Conservation (phyloP, 345 rosid species). For the Eutrema japonicum region DNA sequence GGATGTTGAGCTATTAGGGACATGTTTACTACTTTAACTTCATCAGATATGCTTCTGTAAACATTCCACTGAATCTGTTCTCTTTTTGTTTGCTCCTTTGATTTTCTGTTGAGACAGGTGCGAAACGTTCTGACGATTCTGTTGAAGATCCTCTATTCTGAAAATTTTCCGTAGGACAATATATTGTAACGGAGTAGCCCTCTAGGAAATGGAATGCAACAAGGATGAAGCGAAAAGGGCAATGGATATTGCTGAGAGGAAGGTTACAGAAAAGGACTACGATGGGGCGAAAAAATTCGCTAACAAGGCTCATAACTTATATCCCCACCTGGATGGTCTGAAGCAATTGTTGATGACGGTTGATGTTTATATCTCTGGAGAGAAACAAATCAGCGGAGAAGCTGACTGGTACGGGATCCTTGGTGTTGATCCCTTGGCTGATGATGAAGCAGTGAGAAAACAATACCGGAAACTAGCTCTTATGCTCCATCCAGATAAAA, state of each 20-base stretch:
- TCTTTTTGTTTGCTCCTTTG: neutral
- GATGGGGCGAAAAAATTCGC: slow-evolving; percentile 74
- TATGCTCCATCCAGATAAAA: slow-evolving; percentile 90
- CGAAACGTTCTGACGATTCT: slow-evolving; percentile 18
- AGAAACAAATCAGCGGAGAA: slow-evolving; percentile 65
- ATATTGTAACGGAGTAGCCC: neutral
- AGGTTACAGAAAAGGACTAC: slow-evolving; percentile 68
- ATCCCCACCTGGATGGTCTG: slow-evolving; percentile 75
- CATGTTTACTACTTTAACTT: neutral
- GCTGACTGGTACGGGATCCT: slow-evolving; percentile 83
- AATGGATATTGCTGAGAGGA: slow-evolving; percentile 84
- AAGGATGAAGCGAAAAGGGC: slow-evolving; percentile 90
- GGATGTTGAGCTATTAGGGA: slow-evolving; percentile 5
- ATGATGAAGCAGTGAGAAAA: slow-evolving; percentile 66
- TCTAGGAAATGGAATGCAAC: slow-evolving; percentile 76
- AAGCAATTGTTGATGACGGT: slow-evolving; percentile 60
- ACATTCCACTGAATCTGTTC: slow-evolving; percentile 13
- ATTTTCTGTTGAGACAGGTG: slow-evolving; percentile 29
- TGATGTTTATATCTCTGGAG: slow-evolving; percentile 71
- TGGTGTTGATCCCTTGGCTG: slow-evolving; percentile 60
- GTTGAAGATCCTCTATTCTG: slow-evolving; percentile 23
- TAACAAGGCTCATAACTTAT: slow-evolving; percentile 74
- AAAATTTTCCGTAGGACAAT: neutral
- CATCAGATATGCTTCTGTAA: slow-evolving; percentile 12
- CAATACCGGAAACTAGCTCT: slow-evolving; percentile 74